These are phyloP conservation scores for Diaporthe velutina DNA, from an alignment of 2,329 filamentous ascomycete species.

Conservation along the genomic window DNA sequence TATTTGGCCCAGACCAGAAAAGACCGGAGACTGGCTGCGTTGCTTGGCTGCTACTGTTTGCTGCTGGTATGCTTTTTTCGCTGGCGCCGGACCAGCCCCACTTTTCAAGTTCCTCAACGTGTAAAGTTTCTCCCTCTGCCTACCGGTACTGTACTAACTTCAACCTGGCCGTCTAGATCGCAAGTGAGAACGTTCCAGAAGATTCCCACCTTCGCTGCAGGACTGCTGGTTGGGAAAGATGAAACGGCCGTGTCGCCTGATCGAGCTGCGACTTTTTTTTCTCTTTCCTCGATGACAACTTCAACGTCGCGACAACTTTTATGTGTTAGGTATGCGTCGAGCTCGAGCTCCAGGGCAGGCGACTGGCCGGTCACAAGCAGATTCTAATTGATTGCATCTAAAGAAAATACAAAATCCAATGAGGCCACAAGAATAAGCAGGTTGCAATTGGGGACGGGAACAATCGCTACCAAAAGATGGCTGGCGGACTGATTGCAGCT, in stretches of 20 bases:
- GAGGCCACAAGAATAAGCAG: too few relatives aligned
- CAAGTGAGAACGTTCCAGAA: neutral
- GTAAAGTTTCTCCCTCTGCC: conserved; percentile 17
- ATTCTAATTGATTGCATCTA: too few relatives aligned
- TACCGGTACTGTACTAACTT: neutral
- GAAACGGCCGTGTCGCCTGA: too few relatives aligned
- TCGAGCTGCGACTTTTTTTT: neutral
- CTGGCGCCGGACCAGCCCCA: conserved; percentile 28
- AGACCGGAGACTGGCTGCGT: conserved; percentile 8
- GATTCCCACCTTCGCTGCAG: conserved; percentile 1
- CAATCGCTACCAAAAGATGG: neutral
- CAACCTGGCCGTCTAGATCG: neutral
- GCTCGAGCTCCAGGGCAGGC: neutral
- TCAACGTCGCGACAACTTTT: neutral
- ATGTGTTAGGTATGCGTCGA: neutral
- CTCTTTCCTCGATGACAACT: too few relatives aligned
- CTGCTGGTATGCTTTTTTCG: conserved; percentile 26
- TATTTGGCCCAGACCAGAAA: conserved; percentile 16
- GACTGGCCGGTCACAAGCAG: neutral
- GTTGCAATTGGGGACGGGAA: neutral
- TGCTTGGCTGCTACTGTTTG: neutral
- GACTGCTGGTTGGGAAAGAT: too few relatives aligned
- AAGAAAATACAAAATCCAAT: neutral
- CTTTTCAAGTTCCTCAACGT: conserved; percentile 32
- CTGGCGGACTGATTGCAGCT: neutral